Evolutionary conservation across 495 filamentous ascomycete species (phyloP).

Genomic region (Clavariopsis aquatica): DNA sequence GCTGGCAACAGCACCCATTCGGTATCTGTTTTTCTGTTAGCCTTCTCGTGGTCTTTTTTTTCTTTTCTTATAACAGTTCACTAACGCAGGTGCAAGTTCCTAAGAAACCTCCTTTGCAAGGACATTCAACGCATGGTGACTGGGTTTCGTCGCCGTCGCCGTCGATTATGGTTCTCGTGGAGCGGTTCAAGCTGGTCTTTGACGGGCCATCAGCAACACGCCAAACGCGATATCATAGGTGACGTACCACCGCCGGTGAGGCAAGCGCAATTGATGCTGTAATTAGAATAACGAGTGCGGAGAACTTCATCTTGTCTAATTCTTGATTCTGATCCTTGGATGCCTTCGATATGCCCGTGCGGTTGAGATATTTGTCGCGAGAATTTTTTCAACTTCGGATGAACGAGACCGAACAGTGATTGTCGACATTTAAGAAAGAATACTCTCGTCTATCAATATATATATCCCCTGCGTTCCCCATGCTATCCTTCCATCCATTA

Average conservation of each 20-base stretch:
- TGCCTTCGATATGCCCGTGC: background rate
- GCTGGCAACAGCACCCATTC: constrained; percentile 34
- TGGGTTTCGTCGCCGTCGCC: background rate
- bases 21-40: constrained; percentile 14
- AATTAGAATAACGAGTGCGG: constrained; percentile 9
- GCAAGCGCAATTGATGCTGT: constrained; percentile 21
- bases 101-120: constrained; percentile 15
- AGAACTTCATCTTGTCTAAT: constrained; percentile 24
- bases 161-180: constrained; percentile 10
- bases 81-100: constrained; percentile 28
- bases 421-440: constrained; percentile 14
- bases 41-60: background rate
- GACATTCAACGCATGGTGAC: constrained; percentile 25
- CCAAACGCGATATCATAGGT: background rate
- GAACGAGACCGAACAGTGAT: background rate
- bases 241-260: constrained; percentile 25
- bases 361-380: background rate
- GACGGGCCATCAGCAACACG: background rate
- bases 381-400: background rate
- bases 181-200: constrained; percentile 23
- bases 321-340: background rate
- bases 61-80: background rate
- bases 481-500: background rate
- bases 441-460: constrained; percentile 19
- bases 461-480: background rate